Conservation (phyloP, 768 basidiomycete species). For the Gautieria morchelliformis region DNA sequence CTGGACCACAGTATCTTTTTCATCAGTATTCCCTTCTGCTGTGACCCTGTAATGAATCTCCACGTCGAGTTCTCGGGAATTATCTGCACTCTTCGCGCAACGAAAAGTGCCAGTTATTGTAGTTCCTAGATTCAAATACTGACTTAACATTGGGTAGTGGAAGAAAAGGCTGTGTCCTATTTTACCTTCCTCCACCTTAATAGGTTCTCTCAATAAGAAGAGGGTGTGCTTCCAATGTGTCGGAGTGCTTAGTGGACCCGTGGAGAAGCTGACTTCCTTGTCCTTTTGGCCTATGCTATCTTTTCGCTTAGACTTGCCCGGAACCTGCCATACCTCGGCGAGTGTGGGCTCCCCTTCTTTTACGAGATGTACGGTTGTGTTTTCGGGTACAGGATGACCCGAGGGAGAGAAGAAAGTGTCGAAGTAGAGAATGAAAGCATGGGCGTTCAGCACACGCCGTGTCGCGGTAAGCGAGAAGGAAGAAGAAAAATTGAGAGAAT, state of each 20-base stretch:
- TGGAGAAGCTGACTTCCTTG: constrained; percentile 68
- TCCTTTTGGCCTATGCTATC: constrained; percentile 25
- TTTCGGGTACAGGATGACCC: constrained; percentile 43
- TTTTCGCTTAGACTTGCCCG: constrained; percentile 46
- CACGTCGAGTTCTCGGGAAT: constrained; percentile 82
- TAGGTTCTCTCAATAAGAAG: constrained; percentile 75
- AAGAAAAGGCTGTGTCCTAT: not conserved
- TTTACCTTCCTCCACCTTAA: constrained; percentile 67
- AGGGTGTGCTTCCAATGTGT: constrained; percentile 98
- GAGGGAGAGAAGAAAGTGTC: constrained; percentile 81
- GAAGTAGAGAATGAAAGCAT: constrained; percentile 84
- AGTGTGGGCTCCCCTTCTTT: constrained; percentile 49
- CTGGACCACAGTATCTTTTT: constrained; percentile 50
- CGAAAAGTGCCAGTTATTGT: constrained; percentile 71
- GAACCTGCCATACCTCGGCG: constrained; percentile 77
- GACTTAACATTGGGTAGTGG: not conserved
- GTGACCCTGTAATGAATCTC: constrained; percentile 72
- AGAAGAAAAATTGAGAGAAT: constrained; percentile 72
- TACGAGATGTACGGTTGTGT: constrained; percentile 43
- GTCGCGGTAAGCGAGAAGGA: constrained; percentile 69
- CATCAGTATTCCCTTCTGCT: constrained; percentile 22
- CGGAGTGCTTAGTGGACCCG: constrained; percentile 74
- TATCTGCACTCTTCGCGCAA: constrained; percentile 68
- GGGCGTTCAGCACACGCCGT: constrained; percentile 52
- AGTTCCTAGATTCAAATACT: constrained; percentile 40